Percentiles rank a stretch among this genome's conserved stretches.
Evolutionary conservation across 192 early-diverging fungal genomes (phyloP).

Genomic region (Jimgerdemannia lactiflua): DNA sequence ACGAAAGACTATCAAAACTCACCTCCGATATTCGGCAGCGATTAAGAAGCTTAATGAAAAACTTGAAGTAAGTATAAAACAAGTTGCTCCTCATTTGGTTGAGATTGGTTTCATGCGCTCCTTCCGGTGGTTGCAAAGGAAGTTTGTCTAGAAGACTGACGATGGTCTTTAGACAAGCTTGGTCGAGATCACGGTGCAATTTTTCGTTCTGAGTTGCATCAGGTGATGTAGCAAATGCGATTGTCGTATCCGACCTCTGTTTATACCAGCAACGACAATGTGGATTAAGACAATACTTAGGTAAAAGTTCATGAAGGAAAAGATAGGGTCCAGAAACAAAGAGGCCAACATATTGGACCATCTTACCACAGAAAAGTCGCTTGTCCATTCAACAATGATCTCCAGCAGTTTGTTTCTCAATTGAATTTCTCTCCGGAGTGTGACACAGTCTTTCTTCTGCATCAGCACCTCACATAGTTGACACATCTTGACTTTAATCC

Average conservation of each 20-base stretch:
- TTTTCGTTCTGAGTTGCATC: constrained; percentile 53
- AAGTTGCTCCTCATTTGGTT: constrained; percentile 59
- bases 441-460: constrained; percentile 70
- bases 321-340: neutral
- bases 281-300: neutral
- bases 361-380: constrained; percentile 60
- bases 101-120: constrained; percentile 53
- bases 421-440: constrained; percentile 67
- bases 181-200: constrained; percentile 72
- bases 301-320: neutral
- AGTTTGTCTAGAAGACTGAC: constrained; percentile 65
- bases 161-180: constrained; percentile 75
- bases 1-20: neutral
- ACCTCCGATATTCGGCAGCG: constrained; percentile 56
- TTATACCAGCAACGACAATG: neutral
- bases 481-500: constrained; percentile 76
- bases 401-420: constrained; percentile 72
- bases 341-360: neutral
- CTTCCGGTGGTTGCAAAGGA: constrained; percentile 67
- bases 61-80: constrained; percentile 73
- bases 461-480: constrained; percentile 73
- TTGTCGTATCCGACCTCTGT: constrained; percentile 22
- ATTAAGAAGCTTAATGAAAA: constrained; percentile 73
- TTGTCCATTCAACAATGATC: constrained; percentile 76
- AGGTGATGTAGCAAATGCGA: constrained; percentile 20